These are phyloP conservation scores for Litsea cubeba DNA, from an alignment of 164 flowering plant species.

Conservation along the genomic window DNA sequence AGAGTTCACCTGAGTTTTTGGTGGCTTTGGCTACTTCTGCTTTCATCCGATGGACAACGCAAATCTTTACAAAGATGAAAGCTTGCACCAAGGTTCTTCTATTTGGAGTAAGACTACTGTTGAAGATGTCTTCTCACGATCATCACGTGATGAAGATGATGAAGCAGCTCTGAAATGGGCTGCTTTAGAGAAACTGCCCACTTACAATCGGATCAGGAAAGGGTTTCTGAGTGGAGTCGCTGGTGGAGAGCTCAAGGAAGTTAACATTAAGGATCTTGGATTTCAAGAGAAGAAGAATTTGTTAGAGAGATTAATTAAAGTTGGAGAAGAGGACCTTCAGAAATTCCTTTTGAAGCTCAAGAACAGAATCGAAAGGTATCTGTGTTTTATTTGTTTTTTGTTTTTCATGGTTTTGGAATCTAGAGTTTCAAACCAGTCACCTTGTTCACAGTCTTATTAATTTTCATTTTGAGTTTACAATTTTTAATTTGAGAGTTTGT, in stretches of 20 bases:
- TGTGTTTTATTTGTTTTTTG: neutral
- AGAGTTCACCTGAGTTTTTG: neutral
- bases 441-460: no score
- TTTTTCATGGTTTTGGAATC: constrained; percentile 29
- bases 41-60: constrained; percentile 6
- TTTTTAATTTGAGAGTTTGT: no score
- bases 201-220: constrained; percentile 9
- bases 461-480: no score
- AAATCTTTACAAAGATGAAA: constrained; percentile 4
- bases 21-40: neutral
- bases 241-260: constrained; percentile 33
- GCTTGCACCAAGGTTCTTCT: constrained; percentile 1
- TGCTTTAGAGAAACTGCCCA: constrained; percentile 17
- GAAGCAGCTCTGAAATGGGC: constrained; percentile 20
- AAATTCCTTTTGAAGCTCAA: constrained; percentile 65
- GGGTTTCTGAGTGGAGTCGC: neutral
- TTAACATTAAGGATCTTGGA: constrained; percentile 62
- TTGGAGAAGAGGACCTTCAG: constrained; percentile 87
- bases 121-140: constrained; percentile 16
- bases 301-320: constrained; percentile 61
- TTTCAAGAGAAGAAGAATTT: constrained; percentile 48
- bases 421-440: constrained; percentile 56
- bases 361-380: constrained; percentile 44
- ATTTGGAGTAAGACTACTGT: constrained; percentile 5
- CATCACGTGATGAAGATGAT: constrained; percentile 12